Percentiles rank a stretch among this genome's conserved stretches.
Evolutionary conservation across 2,329 filamentous ascomycete species (phyloP).

Genomic region (Trichoderma brevicompactum): DNA sequence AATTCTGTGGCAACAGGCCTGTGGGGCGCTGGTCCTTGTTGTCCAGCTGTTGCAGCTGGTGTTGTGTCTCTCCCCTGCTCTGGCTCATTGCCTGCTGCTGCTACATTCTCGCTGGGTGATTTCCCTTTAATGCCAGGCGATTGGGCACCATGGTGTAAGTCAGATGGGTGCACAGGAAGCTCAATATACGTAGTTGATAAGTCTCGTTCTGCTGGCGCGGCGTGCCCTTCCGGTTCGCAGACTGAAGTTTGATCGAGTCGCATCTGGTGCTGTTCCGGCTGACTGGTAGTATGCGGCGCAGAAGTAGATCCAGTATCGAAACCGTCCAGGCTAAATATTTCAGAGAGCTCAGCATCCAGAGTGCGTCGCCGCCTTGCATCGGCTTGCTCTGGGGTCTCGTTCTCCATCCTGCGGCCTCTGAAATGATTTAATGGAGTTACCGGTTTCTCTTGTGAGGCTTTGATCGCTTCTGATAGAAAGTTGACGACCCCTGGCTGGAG

Average conservation of each 20-base stretch:
- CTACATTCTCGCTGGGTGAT: not conserved
- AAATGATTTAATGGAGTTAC: not conserved
- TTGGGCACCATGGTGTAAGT: not conserved
- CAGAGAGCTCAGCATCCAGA: slow-evolving; percentile 1
- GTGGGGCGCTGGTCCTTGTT: not conserved
- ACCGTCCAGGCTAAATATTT: slow-evolving; percentile 10
- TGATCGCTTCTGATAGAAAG: not conserved
- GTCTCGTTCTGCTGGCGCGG: not conserved
- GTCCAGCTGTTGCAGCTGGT: not conserved
- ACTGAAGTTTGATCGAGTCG: not conserved
- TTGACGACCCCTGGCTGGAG: not conserved
- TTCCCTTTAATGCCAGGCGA: not conserved
- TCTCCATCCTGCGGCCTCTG: slow-evolving; percentile 19
- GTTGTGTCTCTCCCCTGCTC: not conserved
- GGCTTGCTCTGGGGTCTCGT: slow-evolving; percentile 17
- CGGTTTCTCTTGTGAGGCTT: not conserved
- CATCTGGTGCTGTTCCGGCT: not conserved
- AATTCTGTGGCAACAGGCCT: slow-evolving; percentile 1
- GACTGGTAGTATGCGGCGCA: not conserved
- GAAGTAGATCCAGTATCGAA: not conserved
- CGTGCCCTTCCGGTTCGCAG: not conserved
- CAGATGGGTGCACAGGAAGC: slow-evolving; percentile 11
- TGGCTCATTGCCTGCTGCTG: not conserved
- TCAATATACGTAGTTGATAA: not conserved
- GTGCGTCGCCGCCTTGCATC: not conserved